Evolutionary conservation across 805 yeast species (phyloP).

Genomic region (Candida caryicola): DNA sequence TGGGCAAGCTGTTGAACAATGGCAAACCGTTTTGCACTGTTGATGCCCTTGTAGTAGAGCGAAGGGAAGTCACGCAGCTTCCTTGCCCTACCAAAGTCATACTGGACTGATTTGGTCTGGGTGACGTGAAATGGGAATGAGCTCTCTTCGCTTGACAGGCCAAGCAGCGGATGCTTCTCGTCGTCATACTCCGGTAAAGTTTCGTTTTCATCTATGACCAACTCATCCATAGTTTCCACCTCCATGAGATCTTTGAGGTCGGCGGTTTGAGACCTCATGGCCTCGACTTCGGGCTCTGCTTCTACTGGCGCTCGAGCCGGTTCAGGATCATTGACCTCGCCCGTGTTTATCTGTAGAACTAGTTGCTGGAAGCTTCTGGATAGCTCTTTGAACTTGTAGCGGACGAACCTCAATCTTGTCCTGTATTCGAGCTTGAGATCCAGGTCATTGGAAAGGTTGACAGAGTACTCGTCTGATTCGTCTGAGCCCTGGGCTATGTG

Average conservation of each 20-base stretch:
- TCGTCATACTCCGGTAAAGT: conserved; percentile 8
- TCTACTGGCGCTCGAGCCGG: neutral
- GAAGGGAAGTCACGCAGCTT: conserved; percentile 8
- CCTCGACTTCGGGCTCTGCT: neutral
- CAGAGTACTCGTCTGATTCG: neutral
- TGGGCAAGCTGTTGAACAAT: conserved; percentile 6
- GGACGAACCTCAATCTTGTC: conserved; percentile 8
- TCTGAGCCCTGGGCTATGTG: neutral
- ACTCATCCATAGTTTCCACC: conserved; percentile 4
- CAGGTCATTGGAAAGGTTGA: conserved; percentile 3
- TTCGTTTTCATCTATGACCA: conserved; percentile 4
- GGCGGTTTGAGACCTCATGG: neutral
- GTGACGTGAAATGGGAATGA: neutral
- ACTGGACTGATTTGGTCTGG: neutral
- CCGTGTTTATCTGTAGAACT: neutral
- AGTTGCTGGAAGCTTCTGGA: conserved; percentile 5
- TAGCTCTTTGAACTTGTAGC: conserved; percentile 13
- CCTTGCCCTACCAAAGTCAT: neutral
- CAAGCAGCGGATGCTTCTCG: conserved; percentile 1
- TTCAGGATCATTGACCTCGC: conserved; percentile 1
- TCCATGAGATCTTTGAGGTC: conserved; percentile 3
- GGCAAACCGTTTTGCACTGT: conserved; percentile 9
- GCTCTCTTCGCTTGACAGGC: neutral
- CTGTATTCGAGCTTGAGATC: conserved; percentile 4
- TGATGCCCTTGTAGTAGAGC: conserved; percentile 13